Evolutionary conservation across 2,329 filamentous ascomycete species (phyloP).

Genomic region (Dendrostoma leiphaemia): DNA sequence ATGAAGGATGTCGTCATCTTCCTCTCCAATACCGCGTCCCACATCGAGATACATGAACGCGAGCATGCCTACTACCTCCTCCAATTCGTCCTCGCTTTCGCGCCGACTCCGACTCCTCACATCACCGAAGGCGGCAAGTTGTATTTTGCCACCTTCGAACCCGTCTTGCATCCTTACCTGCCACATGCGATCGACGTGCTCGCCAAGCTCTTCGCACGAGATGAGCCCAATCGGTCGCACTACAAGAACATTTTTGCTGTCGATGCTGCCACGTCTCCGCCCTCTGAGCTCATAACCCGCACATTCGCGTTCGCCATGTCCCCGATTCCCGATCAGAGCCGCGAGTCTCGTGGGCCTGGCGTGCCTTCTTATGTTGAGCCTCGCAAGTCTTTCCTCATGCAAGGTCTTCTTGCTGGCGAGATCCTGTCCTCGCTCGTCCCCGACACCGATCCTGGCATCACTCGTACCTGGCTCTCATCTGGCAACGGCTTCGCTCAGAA

Average conservation of each 20-base stretch:
- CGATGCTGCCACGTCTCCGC: constrained; percentile 61
- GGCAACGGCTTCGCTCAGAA: constrained; percentile 82
- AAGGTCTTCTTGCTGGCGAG: constrained; percentile 86
- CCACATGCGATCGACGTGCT: constrained; percentile 86
- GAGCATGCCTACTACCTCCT: constrained; percentile 86
- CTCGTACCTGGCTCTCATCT: constrained; percentile 77
- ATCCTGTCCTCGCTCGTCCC: constrained; percentile 75
- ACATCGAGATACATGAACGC: constrained; percentile 76
- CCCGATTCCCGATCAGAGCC: constrained; percentile 69
- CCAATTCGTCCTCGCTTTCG: constrained; percentile 88
- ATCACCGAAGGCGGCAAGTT: constrained; percentile 47
- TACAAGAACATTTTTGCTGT: constrained; percentile 80
- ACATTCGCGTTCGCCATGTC: constrained; percentile 86
- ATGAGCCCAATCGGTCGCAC: constrained; percentile 86
- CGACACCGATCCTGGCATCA: constrained; percentile 64
- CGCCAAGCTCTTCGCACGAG: constrained; percentile 86
- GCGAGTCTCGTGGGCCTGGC: constrained; percentile 55
- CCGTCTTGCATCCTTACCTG: constrained; percentile 79
- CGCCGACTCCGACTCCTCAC: constrained; percentile 71
- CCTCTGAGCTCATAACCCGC: constrained; percentile 79
- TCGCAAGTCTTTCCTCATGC: constrained; percentile 86
- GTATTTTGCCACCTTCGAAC: constrained; percentile 79
- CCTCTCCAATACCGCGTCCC: constrained; percentile 82
- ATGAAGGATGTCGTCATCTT: constrained; percentile 94
- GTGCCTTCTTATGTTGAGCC: constrained; percentile 70